Percentiles rank a stretch among this genome's conserved stretches.
phyloP scores from a whole-genome alignment of 2,329 filamentous ascomycete species.

The Talaromyces rugulosus region DNA sequence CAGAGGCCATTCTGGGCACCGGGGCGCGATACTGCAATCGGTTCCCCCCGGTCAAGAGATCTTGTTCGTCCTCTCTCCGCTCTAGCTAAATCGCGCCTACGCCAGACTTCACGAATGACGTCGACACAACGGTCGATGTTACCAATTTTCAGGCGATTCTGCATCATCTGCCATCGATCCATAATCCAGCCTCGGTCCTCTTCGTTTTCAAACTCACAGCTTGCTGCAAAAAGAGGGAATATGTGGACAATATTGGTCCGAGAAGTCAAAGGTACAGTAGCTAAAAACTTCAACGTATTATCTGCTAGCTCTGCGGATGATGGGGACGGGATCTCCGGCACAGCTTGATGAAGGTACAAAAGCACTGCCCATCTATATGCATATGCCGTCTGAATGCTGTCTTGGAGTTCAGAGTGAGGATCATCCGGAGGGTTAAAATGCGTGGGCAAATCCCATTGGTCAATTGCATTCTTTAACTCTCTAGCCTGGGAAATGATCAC shows the following conservation, averaged over 20 bases:
- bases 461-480: slow-evolving; percentile 57
- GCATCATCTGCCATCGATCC: slow-evolving; percentile 59
- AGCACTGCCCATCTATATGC: slow-evolving; percentile 65
- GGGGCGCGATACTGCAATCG: slow-evolving; percentile 11
- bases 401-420: slow-evolving; percentile 57
- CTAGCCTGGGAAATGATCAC: slow-evolving; percentile 60
- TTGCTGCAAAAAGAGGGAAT: slow-evolving; percentile 64
- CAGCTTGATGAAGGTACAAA: slow-evolving; percentile 63
- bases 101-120: slow-evolving; percentile 65
- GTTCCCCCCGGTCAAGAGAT: slow-evolving; percentile 19
- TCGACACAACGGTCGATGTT: slow-evolving; percentile 63
- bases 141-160: slow-evolving; percentile 60
- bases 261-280: slow-evolving; percentile 59
- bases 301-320: slow-evolving; percentile 57
- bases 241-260: slow-evolving; percentile 65
- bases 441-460: slow-evolving; percentile 57
- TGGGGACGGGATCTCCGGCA: slow-evolving; percentile 62
- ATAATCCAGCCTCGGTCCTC: slow-evolving; percentile 63
- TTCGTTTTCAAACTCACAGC: slow-evolving; percentile 56
- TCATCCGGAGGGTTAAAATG: slow-evolving; percentile 61
- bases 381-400: slow-evolving; percentile 63
- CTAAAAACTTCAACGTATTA: slow-evolving; percentile 57
- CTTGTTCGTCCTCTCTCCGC: slow-evolving; percentile 35
- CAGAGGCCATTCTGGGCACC: not conserved
- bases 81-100: slow-evolving; percentile 54